Percentiles rank a stretch among this genome's conserved stretches.
Conservation (phyloP, 345 rosid genomes). For the Salix caprea region DNA sequence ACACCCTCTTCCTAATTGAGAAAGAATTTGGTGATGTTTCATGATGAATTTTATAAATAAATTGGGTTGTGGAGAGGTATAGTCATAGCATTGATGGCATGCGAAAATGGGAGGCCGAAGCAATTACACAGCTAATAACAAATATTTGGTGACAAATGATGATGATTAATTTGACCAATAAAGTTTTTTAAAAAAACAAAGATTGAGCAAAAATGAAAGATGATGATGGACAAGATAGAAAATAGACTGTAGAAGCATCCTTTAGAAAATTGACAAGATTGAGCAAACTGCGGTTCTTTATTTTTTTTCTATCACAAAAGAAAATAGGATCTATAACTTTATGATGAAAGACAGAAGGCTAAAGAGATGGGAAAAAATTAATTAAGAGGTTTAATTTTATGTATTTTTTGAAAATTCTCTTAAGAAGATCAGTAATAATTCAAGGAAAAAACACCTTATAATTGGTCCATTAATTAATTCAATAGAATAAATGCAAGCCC, state of each 20-base stretch:
- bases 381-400: background rate
- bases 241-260: background rate
- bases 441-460: background rate
- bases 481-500: background rate
- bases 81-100: background rate
- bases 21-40: background rate
- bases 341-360: background rate
- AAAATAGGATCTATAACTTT: background rate
- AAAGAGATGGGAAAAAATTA: background rate
- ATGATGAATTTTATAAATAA: background rate
- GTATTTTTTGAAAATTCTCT: background rate
- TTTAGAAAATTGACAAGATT: too few relatives aligned
- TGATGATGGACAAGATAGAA: background rate
- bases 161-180: background rate
- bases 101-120: background rate
- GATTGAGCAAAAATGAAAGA: background rate
- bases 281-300: background rate
- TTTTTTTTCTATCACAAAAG: background rate
- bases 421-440: background rate
- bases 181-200: background rate
- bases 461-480: background rate
- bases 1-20: background rate
- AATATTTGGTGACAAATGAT: background rate
- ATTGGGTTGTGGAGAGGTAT: background rate
- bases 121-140: background rate